phyloP scores from a whole-genome alignment of 2,329 filamentous ascomycete genomes.

The Aureobasidium sp. region DNA sequence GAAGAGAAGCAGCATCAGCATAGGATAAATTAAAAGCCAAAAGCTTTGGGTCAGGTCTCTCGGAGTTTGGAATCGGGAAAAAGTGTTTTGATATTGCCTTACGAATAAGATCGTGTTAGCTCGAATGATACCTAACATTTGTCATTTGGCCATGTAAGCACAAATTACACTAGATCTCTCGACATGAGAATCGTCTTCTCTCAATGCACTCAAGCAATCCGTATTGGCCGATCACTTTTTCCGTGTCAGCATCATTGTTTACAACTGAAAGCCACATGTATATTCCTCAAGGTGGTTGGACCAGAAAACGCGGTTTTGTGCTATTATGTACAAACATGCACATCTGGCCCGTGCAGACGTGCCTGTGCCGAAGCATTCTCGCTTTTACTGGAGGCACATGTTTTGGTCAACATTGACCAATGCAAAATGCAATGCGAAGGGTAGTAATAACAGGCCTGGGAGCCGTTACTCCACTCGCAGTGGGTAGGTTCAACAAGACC shows the following conservation, averaged over 20 bases:
- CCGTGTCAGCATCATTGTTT: neutral
- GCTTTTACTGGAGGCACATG: neutral
- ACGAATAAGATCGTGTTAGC: neutral
- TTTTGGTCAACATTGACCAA: neutral
- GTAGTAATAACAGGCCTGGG: conserved; percentile 44
- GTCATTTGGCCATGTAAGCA: neutral
- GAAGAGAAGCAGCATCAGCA: neutral
- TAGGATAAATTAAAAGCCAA: neutral
- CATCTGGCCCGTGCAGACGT: neutral
- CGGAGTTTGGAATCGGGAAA: neutral
- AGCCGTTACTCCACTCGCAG: conserved; percentile 36
- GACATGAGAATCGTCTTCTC: too few relatives aligned
- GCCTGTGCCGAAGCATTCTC: neutral
- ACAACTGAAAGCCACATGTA: neutral
- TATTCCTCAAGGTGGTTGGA: neutral
- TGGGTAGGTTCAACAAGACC: conserved; percentile 18
- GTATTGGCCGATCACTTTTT: neutral
- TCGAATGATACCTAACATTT: neutral
- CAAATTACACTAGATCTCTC: neutral
- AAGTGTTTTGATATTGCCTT: neutral
- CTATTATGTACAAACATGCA: neutral
- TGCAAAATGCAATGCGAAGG: conserved; percentile 39
- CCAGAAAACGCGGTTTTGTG: neutral
- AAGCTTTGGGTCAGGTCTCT: neutral
- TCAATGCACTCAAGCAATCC: neutral